These are phyloP conservation scores for Aegilops longissima DNA, from an alignment of 176 grass and related monocot genomes.

Conservation along the genomic window DNA sequence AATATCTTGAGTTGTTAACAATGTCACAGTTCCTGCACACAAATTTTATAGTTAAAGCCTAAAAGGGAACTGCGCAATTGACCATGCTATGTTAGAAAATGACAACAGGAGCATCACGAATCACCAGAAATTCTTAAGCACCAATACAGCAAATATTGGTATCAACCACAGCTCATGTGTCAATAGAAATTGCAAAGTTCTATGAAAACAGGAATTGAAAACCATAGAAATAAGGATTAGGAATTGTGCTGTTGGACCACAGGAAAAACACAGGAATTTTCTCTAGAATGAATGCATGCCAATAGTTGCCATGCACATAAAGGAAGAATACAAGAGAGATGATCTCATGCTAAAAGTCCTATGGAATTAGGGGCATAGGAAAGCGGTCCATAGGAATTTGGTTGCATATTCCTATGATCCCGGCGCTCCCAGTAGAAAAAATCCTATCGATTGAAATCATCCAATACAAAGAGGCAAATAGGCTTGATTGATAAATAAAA, in stretches of 20 bases:
- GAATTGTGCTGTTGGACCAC: not conserved
- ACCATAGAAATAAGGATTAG: not conserved
- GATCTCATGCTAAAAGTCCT: not conserved
- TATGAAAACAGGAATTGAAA: not conserved
- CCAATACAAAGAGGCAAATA: not conserved
- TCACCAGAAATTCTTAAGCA: not conserved
- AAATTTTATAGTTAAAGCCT: slow-evolving; percentile 4
- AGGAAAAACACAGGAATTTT: not conserved
- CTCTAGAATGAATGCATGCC: not conserved
- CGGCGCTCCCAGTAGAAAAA: not conserved
- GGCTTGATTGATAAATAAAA: not conserved
- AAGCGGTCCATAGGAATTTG: not conserved
- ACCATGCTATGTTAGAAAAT: not conserved
- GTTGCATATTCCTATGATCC: not conserved
- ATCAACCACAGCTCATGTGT: not conserved
- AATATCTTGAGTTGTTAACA: not conserved
- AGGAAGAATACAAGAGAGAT: not conserved
- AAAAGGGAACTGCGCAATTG: not conserved
- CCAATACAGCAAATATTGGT: not conserved
- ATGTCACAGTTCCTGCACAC: not conserved
- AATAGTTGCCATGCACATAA: not conserved
- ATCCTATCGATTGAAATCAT: not conserved
- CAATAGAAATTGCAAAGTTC: not conserved
- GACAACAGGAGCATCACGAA: not conserved
- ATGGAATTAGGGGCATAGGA: not conserved